These are phyloP conservation scores for Colletotrichum eleusines DNA, from an alignment of 2,329 filamentous ascomycete genomes.

Conservation along the genomic window DNA sequence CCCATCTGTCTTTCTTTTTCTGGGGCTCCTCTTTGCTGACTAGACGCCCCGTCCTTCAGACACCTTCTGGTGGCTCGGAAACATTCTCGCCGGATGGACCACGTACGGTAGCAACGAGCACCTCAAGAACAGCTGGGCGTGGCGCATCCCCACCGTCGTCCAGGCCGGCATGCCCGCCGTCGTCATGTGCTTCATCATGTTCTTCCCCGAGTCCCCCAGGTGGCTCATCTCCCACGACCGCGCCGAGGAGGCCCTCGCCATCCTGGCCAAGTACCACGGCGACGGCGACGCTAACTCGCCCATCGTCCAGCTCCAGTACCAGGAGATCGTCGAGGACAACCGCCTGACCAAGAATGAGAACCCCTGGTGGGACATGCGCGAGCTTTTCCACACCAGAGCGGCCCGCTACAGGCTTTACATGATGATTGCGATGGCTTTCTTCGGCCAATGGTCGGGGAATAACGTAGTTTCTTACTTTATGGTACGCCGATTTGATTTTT, in stretches of 20 bases:
- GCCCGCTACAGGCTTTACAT: slow-evolving; percentile 63
- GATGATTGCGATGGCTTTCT: slow-evolving; percentile 64
- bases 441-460: slow-evolving; percentile 62
- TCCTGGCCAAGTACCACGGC: slow-evolving; percentile 70
- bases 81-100: slow-evolving; percentile 49
- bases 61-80: slow-evolving; percentile 62
- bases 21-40: background rate
- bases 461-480: slow-evolving; percentile 58
- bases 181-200: slow-evolving; percentile 69
- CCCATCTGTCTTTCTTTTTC: no score
- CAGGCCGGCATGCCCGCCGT: slow-evolving; percentile 58
- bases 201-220: slow-evolving; percentile 78
- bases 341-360: slow-evolving; percentile 64
- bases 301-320: slow-evolving; percentile 68
- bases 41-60: slow-evolving; percentile 45
- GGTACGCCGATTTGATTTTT: slow-evolving; percentile 34
- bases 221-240: slow-evolving; percentile 77
- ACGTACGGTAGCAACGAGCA: slow-evolving; percentile 56
- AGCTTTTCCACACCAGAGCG: slow-evolving; percentile 61
- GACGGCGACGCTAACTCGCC: slow-evolving; percentile 65
- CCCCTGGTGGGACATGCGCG: slow-evolving; percentile 70
- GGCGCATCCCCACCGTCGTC: slow-evolving; percentile 69
- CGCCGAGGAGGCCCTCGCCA: slow-evolving; percentile 65
- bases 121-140: slow-evolving; percentile 57
- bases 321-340: slow-evolving; percentile 66